These are phyloP conservation scores for Pezicula carpinea DNA, from an alignment of 2,329 filamentous ascomycete species.

Conservation along the genomic window DNA sequence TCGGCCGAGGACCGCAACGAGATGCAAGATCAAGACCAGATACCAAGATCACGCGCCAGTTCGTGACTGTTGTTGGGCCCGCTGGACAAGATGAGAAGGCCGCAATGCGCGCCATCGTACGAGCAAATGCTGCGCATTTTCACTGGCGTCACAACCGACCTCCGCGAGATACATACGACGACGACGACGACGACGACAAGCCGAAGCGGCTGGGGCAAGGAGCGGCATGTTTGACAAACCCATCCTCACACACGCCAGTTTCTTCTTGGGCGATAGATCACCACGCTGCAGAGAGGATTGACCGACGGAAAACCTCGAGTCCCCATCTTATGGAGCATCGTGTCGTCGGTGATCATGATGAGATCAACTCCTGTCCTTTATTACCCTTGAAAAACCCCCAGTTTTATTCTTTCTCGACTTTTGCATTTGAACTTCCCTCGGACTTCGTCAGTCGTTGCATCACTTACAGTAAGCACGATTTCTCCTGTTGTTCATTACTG, in stretches of 20 bases:
- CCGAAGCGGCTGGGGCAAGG: no score
- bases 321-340: background rate
- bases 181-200: no score
- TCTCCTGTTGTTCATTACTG: background rate
- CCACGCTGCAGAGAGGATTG: no score
- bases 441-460: conserved; percentile 1
- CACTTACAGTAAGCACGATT: background rate
- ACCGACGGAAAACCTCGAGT: background rate
- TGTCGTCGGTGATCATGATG: background rate
- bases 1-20: background rate
- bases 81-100: background rate
- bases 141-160: conserved; percentile 3
- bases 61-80: background rate
- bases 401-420: no score
- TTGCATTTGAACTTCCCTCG: background rate
- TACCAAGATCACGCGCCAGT: background rate
- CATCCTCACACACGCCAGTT: no score
- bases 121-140: conserved; percentile 1
- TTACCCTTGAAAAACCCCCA: no score
- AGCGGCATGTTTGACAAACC: no score
- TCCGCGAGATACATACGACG: background rate
- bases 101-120: background rate
- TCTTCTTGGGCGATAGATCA: no score
- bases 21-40: background rate
- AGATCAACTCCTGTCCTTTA: background rate